Conservation (phyloP, 495 filamentous ascomycete species). For the Collariella sp. region DNA sequence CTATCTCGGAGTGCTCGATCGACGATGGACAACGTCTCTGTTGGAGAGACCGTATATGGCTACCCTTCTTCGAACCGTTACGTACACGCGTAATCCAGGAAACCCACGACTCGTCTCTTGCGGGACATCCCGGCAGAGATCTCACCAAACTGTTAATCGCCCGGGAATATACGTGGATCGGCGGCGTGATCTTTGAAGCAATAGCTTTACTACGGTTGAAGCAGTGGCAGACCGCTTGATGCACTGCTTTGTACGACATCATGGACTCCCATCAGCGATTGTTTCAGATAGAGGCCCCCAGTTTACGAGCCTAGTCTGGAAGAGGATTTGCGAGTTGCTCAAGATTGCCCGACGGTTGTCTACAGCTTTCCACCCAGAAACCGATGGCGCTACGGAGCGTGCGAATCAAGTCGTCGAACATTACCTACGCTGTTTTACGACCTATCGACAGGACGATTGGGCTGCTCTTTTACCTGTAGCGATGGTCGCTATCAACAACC, state of each 20-base stretch:
- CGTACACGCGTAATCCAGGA: too few species aligned
- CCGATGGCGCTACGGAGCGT: not conserved
- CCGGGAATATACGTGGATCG: too few species aligned
- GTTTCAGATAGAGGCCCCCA: not conserved
- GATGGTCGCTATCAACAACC: not conserved
- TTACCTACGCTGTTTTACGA: not conserved
- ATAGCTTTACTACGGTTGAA: too few species aligned
- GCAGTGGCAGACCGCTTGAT: not conserved
- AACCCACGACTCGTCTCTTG: too few species aligned
- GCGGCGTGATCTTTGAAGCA: too few species aligned
- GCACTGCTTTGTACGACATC: not conserved
- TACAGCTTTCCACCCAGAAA: not conserved
- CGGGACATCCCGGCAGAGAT: too few species aligned
- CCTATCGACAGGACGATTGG: not conserved
- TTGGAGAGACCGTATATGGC: too few species aligned
- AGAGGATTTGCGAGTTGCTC: not conserved
- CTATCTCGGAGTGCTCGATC: too few species aligned
- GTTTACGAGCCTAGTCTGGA: not conserved
- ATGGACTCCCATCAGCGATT: not conserved
- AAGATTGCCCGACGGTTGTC: not conserved
- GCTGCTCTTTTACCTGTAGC: not conserved
- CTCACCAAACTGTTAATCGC: too few species aligned
- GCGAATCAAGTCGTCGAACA: not conserved
- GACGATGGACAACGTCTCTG: too few species aligned
- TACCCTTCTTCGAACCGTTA: too few species aligned